Percentiles rank a stretch among this genome's conserved stretches.
These are phyloP conservation scores for Hypholoma fasciculare DNA, from an alignment of 768 basidiomycete genomes.

Conservation along the genomic window DNA sequence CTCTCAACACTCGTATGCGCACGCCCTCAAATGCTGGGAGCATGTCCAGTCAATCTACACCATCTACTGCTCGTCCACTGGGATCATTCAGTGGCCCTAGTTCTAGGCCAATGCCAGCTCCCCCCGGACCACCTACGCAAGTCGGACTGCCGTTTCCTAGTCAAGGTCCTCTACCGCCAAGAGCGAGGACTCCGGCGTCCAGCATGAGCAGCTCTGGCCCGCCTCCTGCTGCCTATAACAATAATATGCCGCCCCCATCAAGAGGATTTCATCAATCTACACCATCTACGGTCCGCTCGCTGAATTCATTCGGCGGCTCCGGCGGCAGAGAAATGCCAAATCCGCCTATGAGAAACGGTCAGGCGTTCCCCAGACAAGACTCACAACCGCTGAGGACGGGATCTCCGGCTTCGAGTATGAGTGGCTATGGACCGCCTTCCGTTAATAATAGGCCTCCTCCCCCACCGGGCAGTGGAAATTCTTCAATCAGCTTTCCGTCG, in stretches of 20 bases:
- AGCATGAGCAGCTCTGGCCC: neutral
- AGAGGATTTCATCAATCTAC: neutral
- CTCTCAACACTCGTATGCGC: conserved; percentile 9
- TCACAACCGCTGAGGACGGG: neutral
- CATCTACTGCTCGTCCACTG: conserved; percentile 23
- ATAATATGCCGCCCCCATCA: neutral
- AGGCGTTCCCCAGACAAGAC: neutral
- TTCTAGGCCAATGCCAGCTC: conserved; percentile 7
- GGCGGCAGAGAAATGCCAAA: neutral
- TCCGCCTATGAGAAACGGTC: neutral
- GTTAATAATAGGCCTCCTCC: neutral
- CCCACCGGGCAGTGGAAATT: neutral
- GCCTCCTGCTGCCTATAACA: conserved; percentile 1
- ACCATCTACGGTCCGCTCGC: neutral
- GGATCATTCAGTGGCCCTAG: conserved; percentile 8
- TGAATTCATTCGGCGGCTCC: neutral
- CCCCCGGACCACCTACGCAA: conserved; percentile 5
- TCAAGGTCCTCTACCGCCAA: neutral
- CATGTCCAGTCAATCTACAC: conserved; percentile 18
- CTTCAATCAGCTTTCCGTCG: neutral
- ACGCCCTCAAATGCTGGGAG: conserved; percentile 10
- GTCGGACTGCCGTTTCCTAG: conserved; percentile 10
- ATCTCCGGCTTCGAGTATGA: neutral
- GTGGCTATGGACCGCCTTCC: neutral
- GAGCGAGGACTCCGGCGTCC: neutral